Percentiles rank a stretch among this genome's conserved stretches.
Evolutionary conservation across 2,329 filamentous ascomycete species (phyloP).

Genomic region (Ophiocordyceps unilateralis): DNA sequence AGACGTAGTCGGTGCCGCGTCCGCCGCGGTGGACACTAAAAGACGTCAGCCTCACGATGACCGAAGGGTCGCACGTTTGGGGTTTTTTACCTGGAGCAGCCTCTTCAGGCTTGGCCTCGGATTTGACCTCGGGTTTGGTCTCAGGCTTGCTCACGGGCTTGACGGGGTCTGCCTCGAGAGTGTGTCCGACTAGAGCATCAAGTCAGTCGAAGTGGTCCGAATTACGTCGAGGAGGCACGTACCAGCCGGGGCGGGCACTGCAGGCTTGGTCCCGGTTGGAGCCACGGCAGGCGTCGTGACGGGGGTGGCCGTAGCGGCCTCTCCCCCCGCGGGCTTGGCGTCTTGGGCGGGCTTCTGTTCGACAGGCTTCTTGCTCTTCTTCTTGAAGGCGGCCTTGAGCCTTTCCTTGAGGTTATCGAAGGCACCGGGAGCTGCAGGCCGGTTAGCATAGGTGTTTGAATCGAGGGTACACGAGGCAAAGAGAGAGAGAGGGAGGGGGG

Average conservation of each 20-base stretch:
- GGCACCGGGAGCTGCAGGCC: slow-evolving; percentile 25
- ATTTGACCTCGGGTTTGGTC: slow-evolving; percentile 10
- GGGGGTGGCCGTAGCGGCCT: slow-evolving; percentile 10
- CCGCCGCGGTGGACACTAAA: slow-evolving; percentile 11
- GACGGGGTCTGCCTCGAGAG: slow-evolving; percentile 9
- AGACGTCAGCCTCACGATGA: slow-evolving; percentile 4
- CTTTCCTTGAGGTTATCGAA: slow-evolving; percentile 38
- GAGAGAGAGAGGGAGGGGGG: background rate
- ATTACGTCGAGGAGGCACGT: slow-evolving; percentile 4
- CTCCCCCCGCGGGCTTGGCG: slow-evolving; percentile 8
- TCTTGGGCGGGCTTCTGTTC: slow-evolving; percentile 11
- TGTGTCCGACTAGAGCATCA: slow-evolving; percentile 7
- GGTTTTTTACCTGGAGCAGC: slow-evolving; percentile 7
- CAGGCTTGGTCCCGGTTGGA: slow-evolving; percentile 18
- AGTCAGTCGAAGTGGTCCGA: background rate
- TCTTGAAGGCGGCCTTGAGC: slow-evolving; percentile 35
- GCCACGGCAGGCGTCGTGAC: slow-evolving; percentile 11
- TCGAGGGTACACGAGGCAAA: background rate
- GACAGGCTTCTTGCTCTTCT: slow-evolving; percentile 21
- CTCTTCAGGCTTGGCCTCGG: slow-evolving; percentile 11
- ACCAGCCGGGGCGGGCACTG: slow-evolving; percentile 14
- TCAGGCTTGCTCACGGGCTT: slow-evolving; percentile 12
- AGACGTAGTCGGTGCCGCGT: slow-evolving; percentile 10
- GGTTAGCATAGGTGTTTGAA: background rate
- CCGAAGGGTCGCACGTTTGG: background rate